Evolutionary conservation across 75 land plant species (phyloP).

Genomic region (Selaginella moellendorffii): DNA sequence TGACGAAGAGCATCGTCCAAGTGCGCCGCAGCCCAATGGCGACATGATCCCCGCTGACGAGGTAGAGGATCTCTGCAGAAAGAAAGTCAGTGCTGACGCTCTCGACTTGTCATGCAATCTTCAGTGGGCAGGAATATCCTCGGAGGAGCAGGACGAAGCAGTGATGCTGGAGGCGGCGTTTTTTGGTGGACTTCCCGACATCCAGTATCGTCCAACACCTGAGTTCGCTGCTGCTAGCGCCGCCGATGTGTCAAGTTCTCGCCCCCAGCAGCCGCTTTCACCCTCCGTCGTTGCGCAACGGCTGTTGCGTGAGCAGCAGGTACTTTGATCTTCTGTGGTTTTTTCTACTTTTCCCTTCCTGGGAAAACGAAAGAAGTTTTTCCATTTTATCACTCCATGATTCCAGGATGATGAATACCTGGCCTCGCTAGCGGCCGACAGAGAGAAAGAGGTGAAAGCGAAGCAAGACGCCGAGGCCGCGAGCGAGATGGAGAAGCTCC

Average conservation of each 20-base stretch:
- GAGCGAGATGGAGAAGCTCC: constrained; percentile 31
- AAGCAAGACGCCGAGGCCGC: constrained; percentile 55
- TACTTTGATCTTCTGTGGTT: constrained; percentile 16
- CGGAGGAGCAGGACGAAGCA: constrained; percentile 90
- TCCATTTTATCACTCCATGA: too few relatives aligned
- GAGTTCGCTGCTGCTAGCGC: not conserved
- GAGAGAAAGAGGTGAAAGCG: constrained; percentile 63
- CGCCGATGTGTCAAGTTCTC: constrained; percentile 15
- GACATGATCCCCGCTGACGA: constrained; percentile 1
- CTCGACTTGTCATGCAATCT: not conserved
- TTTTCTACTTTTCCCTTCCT: too few relatives aligned
- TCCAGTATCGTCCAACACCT: constrained; percentile 22
- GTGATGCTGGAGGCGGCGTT: constrained; percentile 96
- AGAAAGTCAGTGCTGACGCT: not conserved
- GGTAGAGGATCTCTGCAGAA: too few relatives aligned
- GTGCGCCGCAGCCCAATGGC: not conserved
- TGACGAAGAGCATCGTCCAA: not conserved
- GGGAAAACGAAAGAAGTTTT: too few relatives aligned
- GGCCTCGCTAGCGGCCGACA: constrained; percentile 78
- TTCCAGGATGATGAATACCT: constrained; percentile 88
- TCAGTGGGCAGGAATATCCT: constrained; percentile 91
- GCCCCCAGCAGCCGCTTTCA: constrained; percentile 50
- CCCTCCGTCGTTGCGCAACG: constrained; percentile 65
- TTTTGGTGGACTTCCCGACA: constrained; percentile 58
- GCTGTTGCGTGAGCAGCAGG: constrained; percentile 79